Base-by-base conservation (phyloP, 331 rosid genomes). In the Quercus lobata region DNA sequence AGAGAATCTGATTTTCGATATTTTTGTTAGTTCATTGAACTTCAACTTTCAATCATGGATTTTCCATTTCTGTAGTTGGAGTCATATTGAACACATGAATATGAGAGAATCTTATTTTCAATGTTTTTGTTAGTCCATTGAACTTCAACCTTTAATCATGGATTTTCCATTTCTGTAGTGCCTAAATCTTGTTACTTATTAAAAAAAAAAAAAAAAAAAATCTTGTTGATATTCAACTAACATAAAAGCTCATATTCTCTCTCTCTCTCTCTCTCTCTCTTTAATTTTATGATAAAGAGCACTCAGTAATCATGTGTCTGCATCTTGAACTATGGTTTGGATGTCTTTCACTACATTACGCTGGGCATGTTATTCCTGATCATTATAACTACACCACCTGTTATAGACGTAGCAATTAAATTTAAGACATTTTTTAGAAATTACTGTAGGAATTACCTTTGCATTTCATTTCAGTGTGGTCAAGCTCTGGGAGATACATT, bases 401-500 rank as follows among this genome's bases (percentile, higher is more conserved):
- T 58, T 58, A 6, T 58, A 58, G 65, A 22, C 12, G 10, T 9
- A 58, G 66, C 17, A 49, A 49, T 49, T 58, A 25, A n/a, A 12
- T 22, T 58, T 58, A 22, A 22, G 66, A 21, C 29, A 5, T 10
- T 7, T 57, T 19, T 24, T n/a, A 58, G 32, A 22, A 9, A 19
- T 68, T 30, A 65, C 73, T 76, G 8, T 24, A 61, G 54, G 44
- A 71, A 7, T 24, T 77, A 76, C 24, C 58, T 35, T 71, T 78
- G 72, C 73, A 73, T 52, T 58, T 82, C 70, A 61, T 60, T 74
- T 76, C 78, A 95, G 97, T 94, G 97, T 83, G 98, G 98, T 69
- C 89, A 85, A 86, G 97, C 89, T 84, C 78, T 94, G 83, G 98
- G 96, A 76, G 89, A 91, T 82, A 85, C 82, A 80, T 76, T 94